Evolutionary conservation across 1,284 basidiomycete genomes (phyloP).

Genomic region (Ganoderma meredithae): DNA sequence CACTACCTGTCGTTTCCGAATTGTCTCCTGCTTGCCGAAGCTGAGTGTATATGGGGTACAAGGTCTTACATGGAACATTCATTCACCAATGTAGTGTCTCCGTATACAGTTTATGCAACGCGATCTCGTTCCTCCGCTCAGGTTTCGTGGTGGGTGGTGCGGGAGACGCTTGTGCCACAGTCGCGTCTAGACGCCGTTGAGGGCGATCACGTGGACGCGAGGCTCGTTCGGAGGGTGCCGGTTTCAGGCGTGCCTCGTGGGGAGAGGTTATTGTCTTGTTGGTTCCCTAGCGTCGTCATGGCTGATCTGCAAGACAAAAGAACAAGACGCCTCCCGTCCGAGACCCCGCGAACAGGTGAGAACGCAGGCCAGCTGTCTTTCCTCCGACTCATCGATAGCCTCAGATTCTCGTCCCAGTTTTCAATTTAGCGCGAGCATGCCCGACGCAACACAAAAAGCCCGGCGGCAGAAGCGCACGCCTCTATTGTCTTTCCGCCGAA

Average conservation of each 20-base stretch:
- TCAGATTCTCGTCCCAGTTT: not conserved
- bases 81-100: not conserved
- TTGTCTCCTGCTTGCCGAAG: not conserved
- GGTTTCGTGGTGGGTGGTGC: no score
- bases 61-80: not conserved
- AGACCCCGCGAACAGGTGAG: not conserved
- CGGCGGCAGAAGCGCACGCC: slow-evolving; percentile 4
- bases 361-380: not conserved
- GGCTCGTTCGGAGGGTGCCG: not conserved
- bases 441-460: slow-evolving; percentile 7
- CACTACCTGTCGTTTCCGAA: not conserved
- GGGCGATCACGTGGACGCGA: slow-evolving; percentile 29
- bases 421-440: slow-evolving; percentile 6
- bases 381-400: slow-evolving; percentile 8
- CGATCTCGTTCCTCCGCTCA: not conserved
- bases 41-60: not conserved
- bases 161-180: not conserved
- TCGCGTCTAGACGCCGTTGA: slow-evolving; percentile 7
- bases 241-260: not conserved
- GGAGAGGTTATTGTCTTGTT: slow-evolving; percentile 3
- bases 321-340: not conserved
- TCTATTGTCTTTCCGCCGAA: slow-evolving; percentile 9
- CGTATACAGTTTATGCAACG: not conserved
- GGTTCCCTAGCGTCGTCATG: slow-evolving; percentile 5
- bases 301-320: slow-evolving; percentile 10